phyloP scores from a whole-genome alignment of 2,329 filamentous ascomycete genomes.

The Neopestalotiopsis sp. region DNA sequence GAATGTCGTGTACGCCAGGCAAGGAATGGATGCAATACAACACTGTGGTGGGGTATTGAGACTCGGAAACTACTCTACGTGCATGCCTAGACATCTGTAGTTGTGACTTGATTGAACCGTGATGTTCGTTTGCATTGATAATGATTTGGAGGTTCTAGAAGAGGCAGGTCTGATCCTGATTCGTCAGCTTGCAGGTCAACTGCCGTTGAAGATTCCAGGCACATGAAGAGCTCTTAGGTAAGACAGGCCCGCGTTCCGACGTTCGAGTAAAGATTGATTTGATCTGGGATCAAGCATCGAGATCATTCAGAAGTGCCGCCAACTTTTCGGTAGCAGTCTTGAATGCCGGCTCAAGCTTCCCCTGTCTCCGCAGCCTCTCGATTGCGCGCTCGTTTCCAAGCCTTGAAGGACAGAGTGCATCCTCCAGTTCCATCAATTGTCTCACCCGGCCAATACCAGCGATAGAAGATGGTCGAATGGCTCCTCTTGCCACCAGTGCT shows the following conservation, averaged over 20 bases:
- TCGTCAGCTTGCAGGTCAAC: neutral
- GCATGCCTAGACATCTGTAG: neutral
- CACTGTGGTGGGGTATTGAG: neutral
- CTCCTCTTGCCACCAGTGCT: neutral
- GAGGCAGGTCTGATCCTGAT: neutral
- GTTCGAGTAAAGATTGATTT: neutral
- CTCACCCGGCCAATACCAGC: slow-evolving; percentile 2
- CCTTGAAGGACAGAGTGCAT: slow-evolving; percentile 11
- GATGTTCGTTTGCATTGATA: neutral
- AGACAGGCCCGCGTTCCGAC: too few species aligned
- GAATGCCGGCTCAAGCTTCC: neutral
- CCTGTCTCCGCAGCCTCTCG: neutral
- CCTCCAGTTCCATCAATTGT: slow-evolving; percentile 8
- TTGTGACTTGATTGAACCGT: neutral
- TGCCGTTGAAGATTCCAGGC: neutral
- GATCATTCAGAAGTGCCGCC: neutral
- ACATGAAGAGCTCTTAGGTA: neutral
- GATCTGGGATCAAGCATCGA: neutral
- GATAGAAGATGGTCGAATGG: slow-evolving; percentile 6
- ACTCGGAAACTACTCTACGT: neutral
- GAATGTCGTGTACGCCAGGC: neutral
- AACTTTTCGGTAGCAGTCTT: neutral
- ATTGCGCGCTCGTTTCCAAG: slow-evolving; percentile 4
- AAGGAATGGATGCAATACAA: neutral
- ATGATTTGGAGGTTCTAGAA: neutral